Conservation (phyloP, 2,329 filamentous ascomycete species). For the Sphaerulina populicola region DNA sequence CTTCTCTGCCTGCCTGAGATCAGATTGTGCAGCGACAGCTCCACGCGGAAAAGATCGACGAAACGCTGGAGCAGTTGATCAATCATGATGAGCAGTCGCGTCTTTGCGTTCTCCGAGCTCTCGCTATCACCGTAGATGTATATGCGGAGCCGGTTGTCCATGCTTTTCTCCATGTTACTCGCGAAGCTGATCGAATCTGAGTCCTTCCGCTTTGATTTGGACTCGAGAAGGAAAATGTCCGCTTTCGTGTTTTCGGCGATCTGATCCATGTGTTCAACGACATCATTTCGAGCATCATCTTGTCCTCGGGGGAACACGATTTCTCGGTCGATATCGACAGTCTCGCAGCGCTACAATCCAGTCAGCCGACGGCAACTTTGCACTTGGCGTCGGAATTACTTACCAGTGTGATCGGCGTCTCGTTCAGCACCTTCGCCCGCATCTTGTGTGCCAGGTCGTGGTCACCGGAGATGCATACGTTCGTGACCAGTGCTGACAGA, state of each 20-base stretch:
- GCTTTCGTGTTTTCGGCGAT: constrained; percentile 84
- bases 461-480: constrained; percentile 82
- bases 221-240: constrained; percentile 90
- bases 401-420: constrained; percentile 88
- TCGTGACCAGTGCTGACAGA: constrained; percentile 54
- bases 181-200: constrained; percentile 69
- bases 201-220: constrained; percentile 61
- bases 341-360: constrained; percentile 67
- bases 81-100: constrained; percentile 90
- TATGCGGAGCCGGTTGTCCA: constrained; percentile 82
- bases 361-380: constrained; percentile 24
- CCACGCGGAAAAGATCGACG: constrained; percentile 72
- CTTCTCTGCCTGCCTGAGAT: constrained; percentile 89
- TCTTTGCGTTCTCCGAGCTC: constrained; percentile 94
- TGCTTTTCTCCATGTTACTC: constrained; percentile 69
- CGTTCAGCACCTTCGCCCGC: constrained; percentile 79
- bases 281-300: constrained; percentile 53
- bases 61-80: constrained; percentile 74
- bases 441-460: constrained; percentile 83
- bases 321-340: constrained; percentile 85
- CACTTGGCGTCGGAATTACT: constrained; percentile 33
- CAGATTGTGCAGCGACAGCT: constrained; percentile 80
- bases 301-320: constrained; percentile 66
- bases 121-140: constrained; percentile 93
- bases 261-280: constrained; percentile 77